These are phyloP conservation scores for Asparagopsis taxiformis DNA, from an alignment of 31 red algal species.

Conservation along the genomic window DNA sequence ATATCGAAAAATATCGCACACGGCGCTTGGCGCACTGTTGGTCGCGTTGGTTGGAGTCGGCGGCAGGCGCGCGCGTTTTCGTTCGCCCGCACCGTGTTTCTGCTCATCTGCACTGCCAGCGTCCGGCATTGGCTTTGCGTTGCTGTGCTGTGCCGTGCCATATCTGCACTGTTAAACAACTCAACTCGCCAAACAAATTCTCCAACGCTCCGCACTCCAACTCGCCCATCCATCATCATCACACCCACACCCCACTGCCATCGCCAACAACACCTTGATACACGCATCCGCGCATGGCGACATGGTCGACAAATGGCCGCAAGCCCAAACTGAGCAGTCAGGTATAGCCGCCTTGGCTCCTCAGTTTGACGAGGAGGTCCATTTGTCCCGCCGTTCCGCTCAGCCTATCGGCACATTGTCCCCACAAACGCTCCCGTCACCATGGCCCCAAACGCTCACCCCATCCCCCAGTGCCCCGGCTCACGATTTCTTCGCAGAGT, in stretches of 20 bases:
- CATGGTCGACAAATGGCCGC: neutral
- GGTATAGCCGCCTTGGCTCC: neutral
- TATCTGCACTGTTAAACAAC: no score
- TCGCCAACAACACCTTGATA: no score
- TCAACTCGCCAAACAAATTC: no score
- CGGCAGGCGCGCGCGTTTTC: no score
- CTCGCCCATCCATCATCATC: conserved; percentile 19
- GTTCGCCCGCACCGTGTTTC: no score
- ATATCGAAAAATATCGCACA: no score
- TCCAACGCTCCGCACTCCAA: conserved; percentile 31
- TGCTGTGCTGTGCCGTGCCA: no score
- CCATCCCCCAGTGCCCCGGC: neutral
- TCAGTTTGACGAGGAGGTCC: neutral
- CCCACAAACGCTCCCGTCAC: no score
- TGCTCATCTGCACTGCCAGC: no score
- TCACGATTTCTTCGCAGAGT: neutral
- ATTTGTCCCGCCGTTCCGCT: neutral
- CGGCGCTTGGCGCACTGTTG: no score
- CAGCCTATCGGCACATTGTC: neutral
- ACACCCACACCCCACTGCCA: neutral
- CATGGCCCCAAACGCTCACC: neutral
- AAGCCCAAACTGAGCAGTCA: neutral
- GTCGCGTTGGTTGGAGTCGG: no score
- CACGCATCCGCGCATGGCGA: neutral
- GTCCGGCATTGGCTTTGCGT: no score